A percentile compares a stretch with the other conserved stretches of the same genome.
Conservation (phyloP, 2,329 filamentous ascomycete genomes). For the Chaetomiaceae sp. region DNA sequence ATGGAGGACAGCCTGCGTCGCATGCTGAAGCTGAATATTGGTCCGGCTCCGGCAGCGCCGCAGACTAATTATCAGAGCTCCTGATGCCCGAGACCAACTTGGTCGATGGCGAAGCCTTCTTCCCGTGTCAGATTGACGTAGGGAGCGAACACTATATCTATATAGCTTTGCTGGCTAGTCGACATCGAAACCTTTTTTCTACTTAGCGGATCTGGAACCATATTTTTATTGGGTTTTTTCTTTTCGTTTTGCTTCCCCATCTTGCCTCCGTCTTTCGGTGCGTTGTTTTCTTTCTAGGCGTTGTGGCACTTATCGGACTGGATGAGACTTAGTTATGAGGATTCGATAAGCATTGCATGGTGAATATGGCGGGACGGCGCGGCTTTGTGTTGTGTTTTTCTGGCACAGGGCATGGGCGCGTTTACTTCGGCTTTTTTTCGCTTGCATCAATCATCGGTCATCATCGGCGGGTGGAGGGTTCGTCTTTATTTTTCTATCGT, state of each 20-base stretch:
- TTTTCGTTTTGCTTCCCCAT: conserved; percentile 16
- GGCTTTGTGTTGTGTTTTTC: conserved; percentile 11
- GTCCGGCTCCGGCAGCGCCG: not conserved
- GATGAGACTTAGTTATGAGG: no score
- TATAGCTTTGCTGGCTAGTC: conserved; percentile 1
- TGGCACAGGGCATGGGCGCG: conserved; percentile 4
- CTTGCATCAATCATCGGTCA: conserved; percentile 3
- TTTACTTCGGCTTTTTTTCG: not conserved
- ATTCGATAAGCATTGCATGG: no score
- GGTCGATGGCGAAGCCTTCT: no score
- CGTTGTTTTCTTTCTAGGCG: conserved; percentile 6
- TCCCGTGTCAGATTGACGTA: no score
- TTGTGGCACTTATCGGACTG: conserved; percentile 1
- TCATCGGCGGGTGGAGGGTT: not conserved
- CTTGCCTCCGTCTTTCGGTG: conserved; percentile 8
- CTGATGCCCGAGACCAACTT: conserved; percentile 4
- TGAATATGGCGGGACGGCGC: not conserved
- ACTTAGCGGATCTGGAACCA: conserved; percentile 14
- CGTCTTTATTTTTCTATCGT: not conserved
- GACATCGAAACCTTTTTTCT: not conserved
- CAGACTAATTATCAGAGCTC: conserved; percentile 17
- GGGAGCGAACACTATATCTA: conserved; percentile 1
- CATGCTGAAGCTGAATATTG: conserved; percentile 41
- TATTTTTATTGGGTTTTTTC: conserved; percentile 4
- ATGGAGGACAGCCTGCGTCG: conserved; percentile 53